Evolutionary conservation across 257 asterid genomes (phyloP), one percentile per base, ranked within the genome.

Genomic region (Nicotiana tabacum): DNA sequence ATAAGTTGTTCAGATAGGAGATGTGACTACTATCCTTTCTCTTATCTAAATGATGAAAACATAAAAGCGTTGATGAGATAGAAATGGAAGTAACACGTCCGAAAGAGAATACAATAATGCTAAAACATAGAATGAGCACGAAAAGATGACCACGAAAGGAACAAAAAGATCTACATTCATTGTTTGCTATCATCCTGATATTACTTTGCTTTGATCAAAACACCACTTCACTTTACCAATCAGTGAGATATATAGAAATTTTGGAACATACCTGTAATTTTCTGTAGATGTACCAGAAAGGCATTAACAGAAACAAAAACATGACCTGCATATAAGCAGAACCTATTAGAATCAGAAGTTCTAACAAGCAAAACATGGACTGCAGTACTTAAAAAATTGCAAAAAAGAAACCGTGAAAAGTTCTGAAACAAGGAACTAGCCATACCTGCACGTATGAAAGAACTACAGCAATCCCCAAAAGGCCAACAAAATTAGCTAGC

Each of bases 401-500:
- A 66, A 35, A 51, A 9, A 51, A 66, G 29, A 12, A 77, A 82
- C 82, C 33, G 27, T 74, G 66, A 35, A 74, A 24, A 32, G 56
- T 72, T 83, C 67, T 60, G 69, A 21, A 8, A 13, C 3, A 37
- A 82, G 69, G 61, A 77, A 76, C 18, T 77, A 51, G 64, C 29
- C 9, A 9, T 87, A 95, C 99, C 97, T 95, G 98, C 77, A 95
- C 97, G 51, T 92, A 87, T 62, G 95, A 95, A 57, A 95, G 86
- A 82, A 94, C 95, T 58, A 95, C 62, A 74, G 92, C 85, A 80
- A 95, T 94, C 77, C 99, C 99, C 43, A 94, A 77, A 81, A 95
- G 97, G 87, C 98, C 97, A 79, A 94, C 92, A 60, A 95, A 90
- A 87, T 95, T 95, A 85, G 99, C 97, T 70, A 95, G 93, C 85